These are phyloP conservation scores for Diatrype stigma DNA, from an alignment of 2,329 filamentous ascomycete species.

Conservation along the genomic window DNA sequence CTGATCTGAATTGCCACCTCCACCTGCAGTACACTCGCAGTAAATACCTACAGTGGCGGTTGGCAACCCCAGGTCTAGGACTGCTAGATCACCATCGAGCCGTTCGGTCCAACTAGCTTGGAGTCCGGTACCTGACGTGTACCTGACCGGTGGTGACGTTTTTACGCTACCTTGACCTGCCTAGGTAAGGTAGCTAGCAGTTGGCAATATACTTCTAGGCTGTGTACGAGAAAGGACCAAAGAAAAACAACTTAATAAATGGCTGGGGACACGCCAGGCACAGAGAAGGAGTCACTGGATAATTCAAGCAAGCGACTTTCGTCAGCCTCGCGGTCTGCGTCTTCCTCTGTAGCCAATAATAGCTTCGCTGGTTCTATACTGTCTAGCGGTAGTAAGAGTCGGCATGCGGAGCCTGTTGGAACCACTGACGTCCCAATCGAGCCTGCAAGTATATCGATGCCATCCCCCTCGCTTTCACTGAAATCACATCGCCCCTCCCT, in stretches of 20 bases:
- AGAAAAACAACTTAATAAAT: not conserved
- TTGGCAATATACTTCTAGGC: not conserved
- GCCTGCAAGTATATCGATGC: constrained; percentile 61
- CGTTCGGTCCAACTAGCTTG: too few species aligned
- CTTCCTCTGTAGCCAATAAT: constrained; percentile 28
- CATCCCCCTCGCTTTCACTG: constrained; percentile 44
- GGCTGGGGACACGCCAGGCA: not conserved
- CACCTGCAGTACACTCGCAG: not conserved
- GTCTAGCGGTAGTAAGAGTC: constrained; percentile 45
- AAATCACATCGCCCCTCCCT: constrained; percentile 38
- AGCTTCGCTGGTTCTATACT: constrained; percentile 28
- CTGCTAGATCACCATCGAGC: too few species aligned
- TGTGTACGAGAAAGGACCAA: too few species aligned
- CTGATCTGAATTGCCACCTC: not conserved
- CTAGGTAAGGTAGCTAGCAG: not conserved
- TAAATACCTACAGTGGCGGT: not conserved
- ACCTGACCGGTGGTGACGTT: too few species aligned
- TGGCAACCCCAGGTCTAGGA: not conserved
- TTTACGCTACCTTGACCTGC: not conserved
- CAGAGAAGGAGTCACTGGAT: not conserved
- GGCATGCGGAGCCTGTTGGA: constrained; percentile 53
- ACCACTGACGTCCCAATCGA: constrained; percentile 54
- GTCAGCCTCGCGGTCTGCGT: constrained; percentile 36
- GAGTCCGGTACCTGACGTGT: too few species aligned
- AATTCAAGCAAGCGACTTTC: constrained; percentile 13